Conservation (phyloP, 805 yeast species). For the Suhomyces tanzawaensis region DNA sequence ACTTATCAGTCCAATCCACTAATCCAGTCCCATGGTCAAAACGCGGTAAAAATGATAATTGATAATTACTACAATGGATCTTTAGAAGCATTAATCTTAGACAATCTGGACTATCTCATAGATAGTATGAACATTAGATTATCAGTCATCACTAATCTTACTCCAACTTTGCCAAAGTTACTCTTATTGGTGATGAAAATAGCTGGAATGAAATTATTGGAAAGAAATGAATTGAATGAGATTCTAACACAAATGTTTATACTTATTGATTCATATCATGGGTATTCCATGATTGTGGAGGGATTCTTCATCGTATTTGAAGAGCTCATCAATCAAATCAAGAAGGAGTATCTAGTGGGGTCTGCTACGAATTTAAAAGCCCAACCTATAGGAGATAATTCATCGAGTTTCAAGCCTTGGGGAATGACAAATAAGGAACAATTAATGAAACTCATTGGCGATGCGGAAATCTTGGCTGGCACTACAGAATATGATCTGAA, state of each 20-base stretch:
- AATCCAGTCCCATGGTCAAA: constrained; percentile 55
- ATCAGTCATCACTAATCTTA: constrained; percentile 60
- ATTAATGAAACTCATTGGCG: constrained; percentile 43
- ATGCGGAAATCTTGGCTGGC: constrained; percentile 26
- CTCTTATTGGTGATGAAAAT: constrained; percentile 66
- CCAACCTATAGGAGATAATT: constrained; percentile 8
- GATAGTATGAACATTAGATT: constrained; percentile 74
- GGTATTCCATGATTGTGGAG: constrained; percentile 67
- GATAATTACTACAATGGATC: constrained; percentile 54
- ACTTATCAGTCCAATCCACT: constrained; percentile 49
- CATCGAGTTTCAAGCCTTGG: constrained; percentile 51
- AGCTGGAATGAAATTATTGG: constrained; percentile 64
- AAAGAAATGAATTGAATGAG: constrained; percentile 60
- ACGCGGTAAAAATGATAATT: constrained; percentile 45
- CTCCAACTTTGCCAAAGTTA: constrained; percentile 72
- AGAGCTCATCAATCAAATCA: constrained; percentile 52
- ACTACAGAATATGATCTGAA: constrained; percentile 30
- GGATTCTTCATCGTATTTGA: constrained; percentile 73
- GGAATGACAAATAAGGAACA: constrained; percentile 49
- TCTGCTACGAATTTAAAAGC: too few relatives aligned
- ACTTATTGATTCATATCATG: constrained; percentile 80
- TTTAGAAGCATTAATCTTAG: constrained; percentile 51
- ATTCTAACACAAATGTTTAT: constrained; percentile 71
- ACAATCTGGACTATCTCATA: constrained; percentile 76
- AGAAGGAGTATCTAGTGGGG: constrained; percentile 35